Base-by-base conservation (phyloP, 176 grass and related monocot species). In the Guadua angustifolia region DNA sequence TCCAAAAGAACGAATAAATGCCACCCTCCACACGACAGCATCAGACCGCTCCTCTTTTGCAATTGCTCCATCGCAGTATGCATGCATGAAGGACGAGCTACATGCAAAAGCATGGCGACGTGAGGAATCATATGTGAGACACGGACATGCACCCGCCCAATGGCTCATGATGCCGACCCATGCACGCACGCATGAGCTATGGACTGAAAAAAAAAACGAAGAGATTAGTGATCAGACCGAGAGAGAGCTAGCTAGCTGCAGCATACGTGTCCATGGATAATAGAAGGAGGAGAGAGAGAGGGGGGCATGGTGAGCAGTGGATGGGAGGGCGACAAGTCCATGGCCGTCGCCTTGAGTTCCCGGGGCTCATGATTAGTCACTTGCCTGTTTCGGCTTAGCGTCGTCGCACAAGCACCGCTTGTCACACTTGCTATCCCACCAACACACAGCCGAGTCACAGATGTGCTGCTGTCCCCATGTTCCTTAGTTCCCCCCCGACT, bases 331-430 rank as follows among this genome's bases (percentile, higher is more conserved):
- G 79, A 82, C 26, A 40, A 44, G 36, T 40, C 50, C 29, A 35
- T 61, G 49, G 38, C 8, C 22, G 59, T 68, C 2, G 50, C 24
- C 47, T 51, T 32, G 71, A 39, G 50, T 82, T 69, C 87, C 55
- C 29, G 25, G 84, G 74, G 19, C n/a, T 73, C 83, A 82, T 86
- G 88, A 90, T 80, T 82, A 40, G 43, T 71, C 77, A 39, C 43
- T 51, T 61, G 29, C 60, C 39, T 74, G 68, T 60, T 35, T 78
- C 58, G 13, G 63, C 71, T 57, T 70, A 33, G 65, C 4, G 45
- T 71, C 69, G 69, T 71, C 43, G 13, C 18, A 15, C 10, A 18
- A 2, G 13, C 6, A 4, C 6, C 4, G 78, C 12, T 70, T 44
- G 18, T 33, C 17, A 52, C 55, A 51, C 62, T 43, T 58, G n/a